Percentiles rank a stretch among this genome's conserved stretches.
phyloP scores from a whole-genome alignment of 2,329 filamentous ascomycete genomes.

The Penicillium freii region DNA sequence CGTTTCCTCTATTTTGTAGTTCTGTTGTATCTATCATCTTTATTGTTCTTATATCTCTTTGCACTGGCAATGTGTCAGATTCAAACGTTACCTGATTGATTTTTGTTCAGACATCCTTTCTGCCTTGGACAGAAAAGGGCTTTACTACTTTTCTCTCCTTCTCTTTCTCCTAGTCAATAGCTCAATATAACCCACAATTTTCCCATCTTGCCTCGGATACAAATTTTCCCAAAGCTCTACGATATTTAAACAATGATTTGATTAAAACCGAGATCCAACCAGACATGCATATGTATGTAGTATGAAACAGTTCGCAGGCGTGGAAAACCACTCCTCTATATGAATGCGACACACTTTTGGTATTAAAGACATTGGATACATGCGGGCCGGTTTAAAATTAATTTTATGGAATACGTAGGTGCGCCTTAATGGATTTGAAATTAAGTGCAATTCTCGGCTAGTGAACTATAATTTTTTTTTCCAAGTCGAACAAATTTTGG shows the following conservation, averaged over 20 bases:
- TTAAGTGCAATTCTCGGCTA: too few species aligned
- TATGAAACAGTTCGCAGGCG: too few species aligned
- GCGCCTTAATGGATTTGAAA: too few species aligned
- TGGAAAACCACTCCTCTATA: not conserved
- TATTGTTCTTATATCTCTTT: not conserved
- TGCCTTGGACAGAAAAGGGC: not conserved
- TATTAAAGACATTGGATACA: not conserved
- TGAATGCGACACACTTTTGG: not conserved
- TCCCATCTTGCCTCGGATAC: not conserved
- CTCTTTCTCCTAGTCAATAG: not conserved
- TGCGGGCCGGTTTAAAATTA: too few species aligned
- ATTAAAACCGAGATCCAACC: too few species aligned
- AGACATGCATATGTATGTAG: too few species aligned
- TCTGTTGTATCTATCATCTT: not conserved
- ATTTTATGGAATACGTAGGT: too few species aligned
- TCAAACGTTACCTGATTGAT: not conserved
- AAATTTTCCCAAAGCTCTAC: too few species aligned
- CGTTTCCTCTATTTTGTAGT: not conserved
- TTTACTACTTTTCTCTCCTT: not conserved
- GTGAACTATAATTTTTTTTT: too few species aligned
- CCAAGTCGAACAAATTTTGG: too few species aligned
- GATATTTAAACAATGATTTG: too few species aligned
- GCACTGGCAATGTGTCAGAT: not conserved
- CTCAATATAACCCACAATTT: not conserved
- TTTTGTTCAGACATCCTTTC: not conserved